Evolutionary conservation across 2,329 filamentous ascomycete species (phyloP), one percentile per base, ranked within the genome.

Genomic region (Cladosporium sp.): DNA sequence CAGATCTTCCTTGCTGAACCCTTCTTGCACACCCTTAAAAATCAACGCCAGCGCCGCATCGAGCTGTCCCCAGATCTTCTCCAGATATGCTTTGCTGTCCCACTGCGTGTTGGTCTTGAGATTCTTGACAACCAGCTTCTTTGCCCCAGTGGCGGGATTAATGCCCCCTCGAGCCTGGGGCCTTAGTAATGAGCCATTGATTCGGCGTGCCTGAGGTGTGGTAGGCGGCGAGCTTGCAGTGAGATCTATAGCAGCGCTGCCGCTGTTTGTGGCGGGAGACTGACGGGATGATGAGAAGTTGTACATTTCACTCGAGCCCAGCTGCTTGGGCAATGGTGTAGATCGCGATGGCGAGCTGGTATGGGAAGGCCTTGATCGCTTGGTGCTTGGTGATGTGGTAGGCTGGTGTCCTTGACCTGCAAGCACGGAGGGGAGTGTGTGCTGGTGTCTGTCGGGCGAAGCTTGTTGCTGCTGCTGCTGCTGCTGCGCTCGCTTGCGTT

Each of bases 101-200:
- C 86, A 82, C 66, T 85, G 84, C n/a, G 85, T 80, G 21, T 84
- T 84, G 1, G 86, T 84, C 66, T 90, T 88, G 69, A 97, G 85
- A 76, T 97, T 98, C 85, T 97, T 97, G 72, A 99, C 91, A n/a
- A 94, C 86, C 55, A 99, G 85, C 78, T 90, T 93, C 82, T 90
- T 93, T 23, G 92, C 89, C 35, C 92, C 93, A 12, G 85, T 83
- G 72, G 91, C 88, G 14, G 92, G 89, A 71, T 90, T 91, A 74
- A 93, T 91, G 60, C 81, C 71, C 10, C 61, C 61, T 33, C 61
- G 29, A 28, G 33, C 18, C 10, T 33, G 50, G 3, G 49, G 35
- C 23, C 61, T 31, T 40, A 52, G 72, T 29, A 69, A 46, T 21
- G 69, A 69, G 70, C 78, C 72, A 66, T 69, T 69, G 23, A 69